Evolutionary conservation across 2,329 filamentous ascomycete species (phyloP), one percentile per base, ranked within the genome.

Genomic region (Aspergillus pseudonomiae): DNA sequence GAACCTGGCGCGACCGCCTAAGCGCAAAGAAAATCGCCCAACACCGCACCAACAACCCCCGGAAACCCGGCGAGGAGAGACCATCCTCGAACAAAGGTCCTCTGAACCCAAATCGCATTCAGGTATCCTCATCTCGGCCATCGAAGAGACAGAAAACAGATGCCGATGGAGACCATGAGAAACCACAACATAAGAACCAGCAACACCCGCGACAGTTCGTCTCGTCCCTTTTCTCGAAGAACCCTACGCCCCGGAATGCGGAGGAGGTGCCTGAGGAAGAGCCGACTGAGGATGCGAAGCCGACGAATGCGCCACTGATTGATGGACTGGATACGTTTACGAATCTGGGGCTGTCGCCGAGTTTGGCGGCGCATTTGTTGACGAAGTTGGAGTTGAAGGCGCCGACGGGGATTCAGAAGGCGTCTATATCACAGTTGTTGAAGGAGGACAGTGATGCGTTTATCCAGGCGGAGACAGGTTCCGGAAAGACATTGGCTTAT

Each of bases 401-500:
- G 0, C 95, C 95, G 6, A 99, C 95, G 0, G 93, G 92, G 0
- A 97, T 99, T 74, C 95, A 99, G 79, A 94, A 94, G 71, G 92
- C 92, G 65, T 91, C 94, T 0, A 89, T 99, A 45, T 85, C 91
- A 48, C 89, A 95, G 70, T 81, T 99, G 65, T 79, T 96, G 52
- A 89, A 89, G 48, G 89, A 91, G 59, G 91, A 96, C 70, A 89
- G 87, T 53, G 95, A 99, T 81, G 94, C 94, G 2, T 99, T 99
- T 72, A 90, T 99, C 39, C 95, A 98, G 77, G 96, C 95, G 3
- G 91, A 99, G 80, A 99, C 95, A 0, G 95, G 95, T 70, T 99
- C 95, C 0, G 95, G 95, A 80, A 99, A 99, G 81, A 99, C 95
- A 0, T 81, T 99, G 64, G 92, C 95, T n/a, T 99, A 99, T 76